A percentile compares a stretch with the other conserved stretches of the same genome.
These are phyloP conservation scores for Talaromyces verruculosus DNA, from an alignment of 2,329 filamentous ascomycete species.

Conservation along the genomic window DNA sequence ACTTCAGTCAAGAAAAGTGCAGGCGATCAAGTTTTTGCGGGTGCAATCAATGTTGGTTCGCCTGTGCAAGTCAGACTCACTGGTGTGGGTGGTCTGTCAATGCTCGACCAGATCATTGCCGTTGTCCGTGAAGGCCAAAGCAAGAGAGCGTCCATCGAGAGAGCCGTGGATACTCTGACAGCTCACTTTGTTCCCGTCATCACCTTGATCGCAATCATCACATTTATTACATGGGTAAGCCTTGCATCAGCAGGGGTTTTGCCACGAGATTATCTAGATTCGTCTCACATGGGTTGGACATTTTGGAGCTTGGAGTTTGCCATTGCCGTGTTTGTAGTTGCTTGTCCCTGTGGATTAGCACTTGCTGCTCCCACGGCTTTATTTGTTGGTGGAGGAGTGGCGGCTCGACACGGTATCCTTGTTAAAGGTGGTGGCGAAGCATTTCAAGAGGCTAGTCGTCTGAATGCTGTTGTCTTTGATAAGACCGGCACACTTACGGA, in stretches of 20 bases:
- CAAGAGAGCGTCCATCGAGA: slow-evolving; percentile 50
- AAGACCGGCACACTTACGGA: slow-evolving; percentile 83
- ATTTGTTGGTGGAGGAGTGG: slow-evolving; percentile 79
- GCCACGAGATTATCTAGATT: slow-evolving; percentile 52
- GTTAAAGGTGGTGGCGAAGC: slow-evolving; percentile 83
- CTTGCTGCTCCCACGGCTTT: slow-evolving; percentile 80
- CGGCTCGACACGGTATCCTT: slow-evolving; percentile 75
- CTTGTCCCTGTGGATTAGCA: slow-evolving; percentile 79
- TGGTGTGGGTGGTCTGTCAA: slow-evolving; percentile 48
- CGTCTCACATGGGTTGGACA: slow-evolving; percentile 51
- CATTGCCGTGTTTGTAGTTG: slow-evolving; percentile 82
- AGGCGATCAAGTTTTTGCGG: slow-evolving; percentile 48
- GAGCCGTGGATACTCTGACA: slow-evolving; percentile 49
- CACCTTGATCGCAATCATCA: slow-evolving; percentile 49
- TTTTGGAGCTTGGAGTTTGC: slow-evolving; percentile 63
- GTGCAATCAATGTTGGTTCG: slow-evolving; percentile 50
- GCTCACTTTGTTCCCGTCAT: slow-evolving; percentile 52
- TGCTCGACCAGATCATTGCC: slow-evolving; percentile 52
- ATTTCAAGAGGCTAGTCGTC: slow-evolving; percentile 76
- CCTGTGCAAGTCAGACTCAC: slow-evolving; percentile 46
- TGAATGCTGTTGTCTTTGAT: slow-evolving; percentile 81
- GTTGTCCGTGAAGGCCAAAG: slow-evolving; percentile 53
- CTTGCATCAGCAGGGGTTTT: slow-evolving; percentile 46
- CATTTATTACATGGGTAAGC: slow-evolving; percentile 49
- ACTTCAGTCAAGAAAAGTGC: slow-evolving; percentile 45